These are phyloP conservation scores for Beauveria asiatica DNA, from an alignment of 2,329 filamentous ascomycete species.

Conservation along the genomic window DNA sequence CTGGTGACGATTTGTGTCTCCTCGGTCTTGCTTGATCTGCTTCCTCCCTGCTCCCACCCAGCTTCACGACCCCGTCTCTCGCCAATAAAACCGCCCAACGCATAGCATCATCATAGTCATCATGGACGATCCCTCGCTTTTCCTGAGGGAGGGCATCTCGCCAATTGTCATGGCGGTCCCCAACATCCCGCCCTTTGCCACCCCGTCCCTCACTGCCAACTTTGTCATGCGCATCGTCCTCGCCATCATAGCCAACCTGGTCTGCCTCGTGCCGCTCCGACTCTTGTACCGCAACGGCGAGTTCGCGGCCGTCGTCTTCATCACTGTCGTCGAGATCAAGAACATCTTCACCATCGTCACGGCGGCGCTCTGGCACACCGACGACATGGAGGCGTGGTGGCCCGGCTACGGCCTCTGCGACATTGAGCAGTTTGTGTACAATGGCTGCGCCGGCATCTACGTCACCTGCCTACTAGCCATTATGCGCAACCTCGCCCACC, in stretches of 20 bases:
- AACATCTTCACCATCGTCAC: slow-evolving; percentile 43
- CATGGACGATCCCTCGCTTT: neutral
- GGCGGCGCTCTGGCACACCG: slow-evolving; percentile 43
- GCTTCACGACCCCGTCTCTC: neutral
- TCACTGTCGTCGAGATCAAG: slow-evolving; percentile 34
- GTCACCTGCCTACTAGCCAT: slow-evolving; percentile 44
- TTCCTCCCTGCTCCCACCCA: neutral
- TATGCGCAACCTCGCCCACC: slow-evolving; percentile 43
- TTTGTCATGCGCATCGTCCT: slow-evolving; percentile 40
- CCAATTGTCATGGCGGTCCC: slow-evolving; percentile 17
- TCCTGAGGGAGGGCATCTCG: neutral
- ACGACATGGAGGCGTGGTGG: slow-evolving; percentile 43
- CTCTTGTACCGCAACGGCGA: slow-evolving; percentile 45
- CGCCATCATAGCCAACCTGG: slow-evolving; percentile 33
- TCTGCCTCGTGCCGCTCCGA: slow-evolving; percentile 42
- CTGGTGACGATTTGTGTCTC: neutral
- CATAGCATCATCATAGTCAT: too few relatives aligned
- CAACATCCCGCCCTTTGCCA: slow-evolving; percentile 19
- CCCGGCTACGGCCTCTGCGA: slow-evolving; percentile 47
- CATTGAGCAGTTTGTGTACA: slow-evolving; percentile 39
- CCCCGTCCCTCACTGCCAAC: slow-evolving; percentile 32
- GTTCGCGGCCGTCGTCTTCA: slow-evolving; percentile 43
- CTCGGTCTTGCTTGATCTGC: neutral
- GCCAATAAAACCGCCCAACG: too few relatives aligned
- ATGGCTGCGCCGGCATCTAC: slow-evolving; percentile 37